phyloP scores from a whole-genome alignment of 129 eudicot genomes.

The Flaveria trinervia region DNA sequence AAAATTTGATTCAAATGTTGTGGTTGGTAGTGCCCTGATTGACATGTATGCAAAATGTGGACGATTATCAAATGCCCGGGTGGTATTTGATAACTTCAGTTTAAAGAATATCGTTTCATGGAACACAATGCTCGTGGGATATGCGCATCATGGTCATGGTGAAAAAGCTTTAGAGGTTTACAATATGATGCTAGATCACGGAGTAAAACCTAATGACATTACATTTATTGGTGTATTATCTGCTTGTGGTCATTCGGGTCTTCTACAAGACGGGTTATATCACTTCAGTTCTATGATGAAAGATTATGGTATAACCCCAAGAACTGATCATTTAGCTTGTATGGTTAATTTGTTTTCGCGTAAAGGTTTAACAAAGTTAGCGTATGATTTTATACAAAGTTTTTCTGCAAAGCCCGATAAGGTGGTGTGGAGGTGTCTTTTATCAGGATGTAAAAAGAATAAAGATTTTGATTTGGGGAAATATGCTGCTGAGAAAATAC shows the following conservation, averaged over 20 bases:
- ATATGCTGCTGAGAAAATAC: conserved; percentile 65
- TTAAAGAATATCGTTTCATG: conserved; percentile 67
- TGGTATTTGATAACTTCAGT: conserved; percentile 51
- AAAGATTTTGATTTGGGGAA: conserved; percentile 51
- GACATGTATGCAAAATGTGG: conserved; percentile 89
- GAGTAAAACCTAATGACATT: conserved; percentile 56
- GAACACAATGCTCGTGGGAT: conserved; percentile 76
- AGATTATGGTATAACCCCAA: conserved; percentile 49
- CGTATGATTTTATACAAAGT: conserved; percentile 49
- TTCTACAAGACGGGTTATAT: conserved; percentile 54
- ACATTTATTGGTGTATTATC: conserved; percentile 74
- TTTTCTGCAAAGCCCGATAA: conserved; percentile 47
- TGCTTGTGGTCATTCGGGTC: conserved; percentile 75
- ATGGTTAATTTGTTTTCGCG: conserved; percentile 68
- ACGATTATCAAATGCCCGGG: conserved; percentile 49
- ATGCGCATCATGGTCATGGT: conserved; percentile 74
- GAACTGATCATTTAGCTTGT: conserved; percentile 72
- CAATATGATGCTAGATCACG: conserved; percentile 40
- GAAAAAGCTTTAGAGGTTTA: conserved; percentile 55
- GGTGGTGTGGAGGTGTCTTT: conserved; percentile 82
- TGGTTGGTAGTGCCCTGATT: conserved; percentile 68
- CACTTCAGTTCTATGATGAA: conserved; percentile 49
- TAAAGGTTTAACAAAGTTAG: conserved; percentile 57
- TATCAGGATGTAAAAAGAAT: conserved; percentile 60
- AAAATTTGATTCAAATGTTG: conserved; percentile 49